A percentile compares a stretch with the other conserved stretches of the same genome.
These are phyloP conservation scores for Phylloboletellus chloephorus DNA, from an alignment of 1,284 basidiomycete genomes.

Conservation along the genomic window DNA sequence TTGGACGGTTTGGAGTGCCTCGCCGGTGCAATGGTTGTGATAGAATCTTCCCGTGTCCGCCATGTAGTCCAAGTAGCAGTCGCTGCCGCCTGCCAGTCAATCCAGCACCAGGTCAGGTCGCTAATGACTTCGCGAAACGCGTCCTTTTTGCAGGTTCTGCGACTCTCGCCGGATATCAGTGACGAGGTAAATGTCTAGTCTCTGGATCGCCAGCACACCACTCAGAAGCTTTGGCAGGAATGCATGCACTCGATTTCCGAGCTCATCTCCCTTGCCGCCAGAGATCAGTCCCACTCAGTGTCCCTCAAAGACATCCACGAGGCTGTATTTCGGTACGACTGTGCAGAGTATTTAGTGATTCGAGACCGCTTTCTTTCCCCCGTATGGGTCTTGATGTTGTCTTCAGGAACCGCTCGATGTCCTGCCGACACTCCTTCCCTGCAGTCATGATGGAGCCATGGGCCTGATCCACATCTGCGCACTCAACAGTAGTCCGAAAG, in stretches of 20 bases:
- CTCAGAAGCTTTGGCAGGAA: constrained; percentile 14
- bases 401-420: constrained; percentile 28
- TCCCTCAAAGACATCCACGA: constrained; percentile 19
- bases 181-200: constrained; percentile 18
- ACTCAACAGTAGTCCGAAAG: constrained; percentile 39
- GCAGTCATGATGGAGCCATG: constrained; percentile 16
- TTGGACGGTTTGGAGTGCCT: constrained; percentile 35
- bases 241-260: constrained; percentile 16
- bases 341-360: constrained; percentile 19
- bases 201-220: background rate
- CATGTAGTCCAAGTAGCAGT: constrained; percentile 6
- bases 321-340: constrained; percentile 14
- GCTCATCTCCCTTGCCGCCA: constrained; percentile 17
- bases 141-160: constrained; percentile 16
- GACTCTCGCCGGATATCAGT: constrained; percentile 18
- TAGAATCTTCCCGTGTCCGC: constrained; percentile 28
- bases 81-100: background rate
- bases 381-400: constrained; percentile 2
- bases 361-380: background rate
- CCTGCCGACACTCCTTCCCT: constrained; percentile 24
- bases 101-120: too few species aligned
- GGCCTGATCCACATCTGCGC: constrained; percentile 23
- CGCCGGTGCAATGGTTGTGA: constrained; percentile 35
- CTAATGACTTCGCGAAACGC: constrained; percentile 14
- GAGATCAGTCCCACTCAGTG: constrained; percentile 1